Percentiles rank a stretch among this genome's conserved stretches.
Evolutionary conservation across 177 flowering plant genomes (phyloP).

Genomic region (Tripterygium wilfordii): DNA sequence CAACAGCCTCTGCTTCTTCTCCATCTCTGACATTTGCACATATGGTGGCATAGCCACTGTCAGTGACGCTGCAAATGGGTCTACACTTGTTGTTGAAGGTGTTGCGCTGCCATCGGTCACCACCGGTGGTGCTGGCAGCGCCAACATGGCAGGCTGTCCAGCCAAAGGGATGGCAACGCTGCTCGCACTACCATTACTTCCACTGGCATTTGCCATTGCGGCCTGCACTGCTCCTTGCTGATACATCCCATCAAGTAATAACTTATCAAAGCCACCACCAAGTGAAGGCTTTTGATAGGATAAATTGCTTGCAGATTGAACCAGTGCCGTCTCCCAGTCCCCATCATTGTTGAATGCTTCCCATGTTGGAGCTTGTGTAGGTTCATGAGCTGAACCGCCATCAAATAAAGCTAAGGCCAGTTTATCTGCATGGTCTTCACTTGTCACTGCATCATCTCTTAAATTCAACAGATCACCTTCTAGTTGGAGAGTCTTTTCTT

Average conservation of each 20-base stretch:
- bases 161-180: constrained; percentile 57
- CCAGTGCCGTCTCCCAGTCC: constrained; percentile 83
- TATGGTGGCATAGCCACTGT: constrained; percentile 68
- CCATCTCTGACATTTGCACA: constrained; percentile 90
- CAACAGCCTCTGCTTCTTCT: constrained; percentile 67
- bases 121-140: constrained; percentile 53
- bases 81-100: constrained; percentile 12
- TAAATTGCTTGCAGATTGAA: constrained; percentile 54
- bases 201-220: constrained; percentile 9
- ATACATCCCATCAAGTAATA: constrained; percentile 73
- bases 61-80: constrained; percentile 75
- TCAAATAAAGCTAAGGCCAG: constrained; percentile 69
- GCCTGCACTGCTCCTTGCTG: constrained; percentile 24
- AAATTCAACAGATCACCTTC: constrained; percentile 53
- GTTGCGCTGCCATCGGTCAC: constrained; percentile 5
- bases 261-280: constrained; percentile 63
- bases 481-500: constrained; percentile 2
- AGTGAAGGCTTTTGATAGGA: constrained; percentile 34
- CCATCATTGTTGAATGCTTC: constrained; percentile 34
- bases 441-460: constrained; percentile 24
- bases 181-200: constrained; percentile 65
- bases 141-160: constrained; percentile 55
- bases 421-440: constrained; percentile 40
- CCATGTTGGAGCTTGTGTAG: constrained; percentile 18
- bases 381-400: constrained; percentile 16